phyloP scores from a whole-genome alignment of 164 flowering plant genomes.

The Sedum album region DNA sequence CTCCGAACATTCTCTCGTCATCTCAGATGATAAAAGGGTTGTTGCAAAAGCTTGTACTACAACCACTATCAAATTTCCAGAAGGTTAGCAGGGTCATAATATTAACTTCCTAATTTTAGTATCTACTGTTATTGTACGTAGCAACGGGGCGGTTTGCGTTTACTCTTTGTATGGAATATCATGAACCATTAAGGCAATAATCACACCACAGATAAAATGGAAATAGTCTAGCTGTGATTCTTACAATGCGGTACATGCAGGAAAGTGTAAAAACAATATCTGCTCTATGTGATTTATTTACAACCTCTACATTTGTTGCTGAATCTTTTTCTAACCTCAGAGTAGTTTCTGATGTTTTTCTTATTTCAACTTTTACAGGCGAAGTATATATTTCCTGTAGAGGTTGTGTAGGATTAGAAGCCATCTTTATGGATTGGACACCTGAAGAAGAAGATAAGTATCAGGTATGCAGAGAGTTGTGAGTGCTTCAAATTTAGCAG shows the following conservation, averaged over 20 bases:
- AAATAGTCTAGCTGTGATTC: neutral
- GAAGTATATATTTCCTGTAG: neutral
- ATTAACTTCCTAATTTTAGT: neutral
- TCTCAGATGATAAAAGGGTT: neutral
- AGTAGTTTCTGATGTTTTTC: neutral
- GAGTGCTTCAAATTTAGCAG: too few species aligned
- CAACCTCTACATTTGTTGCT: neutral
- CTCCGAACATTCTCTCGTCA: neutral
- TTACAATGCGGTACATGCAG: neutral
- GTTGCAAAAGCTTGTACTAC: neutral
- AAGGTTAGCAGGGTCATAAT: too few species aligned
- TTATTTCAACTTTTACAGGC: neutral
- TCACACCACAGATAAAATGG: neutral
- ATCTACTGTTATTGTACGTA: neutral
- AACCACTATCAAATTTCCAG: neutral
- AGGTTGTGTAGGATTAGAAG: neutral
- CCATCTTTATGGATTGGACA: neutral
- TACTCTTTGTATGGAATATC: neutral
- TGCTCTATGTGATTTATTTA: neutral
- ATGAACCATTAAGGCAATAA: neutral
- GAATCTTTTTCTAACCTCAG: neutral
- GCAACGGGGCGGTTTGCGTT: too few species aligned
- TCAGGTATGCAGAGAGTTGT: too few species aligned
- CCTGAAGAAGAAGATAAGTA: constrained; percentile 3
- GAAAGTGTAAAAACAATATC: neutral